These are phyloP conservation scores for Pilaira anomala DNA, from an alignment of 192 early-diverging fungal species.

Conservation along the genomic window DNA sequence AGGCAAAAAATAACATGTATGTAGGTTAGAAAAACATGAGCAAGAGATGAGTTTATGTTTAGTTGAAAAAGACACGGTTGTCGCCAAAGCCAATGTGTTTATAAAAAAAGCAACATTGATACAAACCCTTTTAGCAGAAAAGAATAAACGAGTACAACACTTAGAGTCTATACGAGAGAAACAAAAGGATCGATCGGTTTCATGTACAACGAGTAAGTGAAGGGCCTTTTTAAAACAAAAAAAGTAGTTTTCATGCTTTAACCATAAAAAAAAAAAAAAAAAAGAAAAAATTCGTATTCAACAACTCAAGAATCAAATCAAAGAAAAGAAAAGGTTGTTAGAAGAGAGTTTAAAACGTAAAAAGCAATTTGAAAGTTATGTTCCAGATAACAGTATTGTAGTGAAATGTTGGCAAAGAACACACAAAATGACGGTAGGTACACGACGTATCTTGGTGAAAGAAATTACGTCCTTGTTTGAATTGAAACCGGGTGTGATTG, in stretches of 20 bases:
- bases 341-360: conserved; percentile 8
- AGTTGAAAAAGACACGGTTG: conserved; percentile 14
- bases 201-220: conserved; percentile 11
- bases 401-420: conserved; percentile 35
- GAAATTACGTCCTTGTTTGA: conserved; percentile 52
- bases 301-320: conserved; percentile 11
- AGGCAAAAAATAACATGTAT: background rate
- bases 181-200: background rate
- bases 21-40: conserved; percentile 22
- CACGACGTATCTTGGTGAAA: conserved; percentile 46
- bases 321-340: background rate
- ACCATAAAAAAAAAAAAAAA: background rate
- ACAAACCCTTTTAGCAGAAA: conserved; percentile 21
- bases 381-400: background rate
- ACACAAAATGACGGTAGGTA: conserved; percentile 39
- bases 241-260: conserved; percentile 2
- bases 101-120: conserved; percentile 8
- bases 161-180: background rate
- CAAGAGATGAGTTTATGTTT: conserved; percentile 8
- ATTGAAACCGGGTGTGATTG: conserved; percentile 31
- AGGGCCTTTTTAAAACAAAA: background rate
- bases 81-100: conserved; percentile 18
- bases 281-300: conserved; percentile 4
- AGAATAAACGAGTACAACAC: conserved; percentile 7
- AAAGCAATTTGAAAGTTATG: background rate